Evolutionary conservation across 495 filamentous ascomycete genomes (phyloP), one percentile per base, ranked within the genome.

Genomic region (Haplographium delicatum): DNA sequence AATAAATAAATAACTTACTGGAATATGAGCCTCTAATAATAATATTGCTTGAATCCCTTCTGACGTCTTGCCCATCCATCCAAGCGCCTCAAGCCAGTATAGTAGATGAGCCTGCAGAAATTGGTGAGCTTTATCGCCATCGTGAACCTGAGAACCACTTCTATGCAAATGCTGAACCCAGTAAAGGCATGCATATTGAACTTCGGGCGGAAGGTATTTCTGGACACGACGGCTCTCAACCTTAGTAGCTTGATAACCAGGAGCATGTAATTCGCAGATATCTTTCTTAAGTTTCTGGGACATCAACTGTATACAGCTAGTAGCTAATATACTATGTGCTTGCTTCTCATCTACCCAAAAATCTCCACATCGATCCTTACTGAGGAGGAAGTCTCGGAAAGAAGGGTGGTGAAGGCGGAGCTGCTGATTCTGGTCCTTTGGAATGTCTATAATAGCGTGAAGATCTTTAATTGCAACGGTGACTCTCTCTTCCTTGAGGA

Each of bases 361-460:
- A n/a, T n/a, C n/a, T n/a, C n/a, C n/a, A n/a, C n/a, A n/a, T n/a
- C n/a, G n/a, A n/a, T n/a, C n/a, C n/a, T n/a, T n/a, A n/a, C n/a
- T n/a, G n/a, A n/a, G n/a, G n/a, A n/a, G n/a, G n/a, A n/a, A n/a
- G 53, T 78, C 74, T 27, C 69, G 72, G 47, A 79, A 73, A 8
- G 74, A 76, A 5, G 61, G 65, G 51, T 79, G 74, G 35, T 67
- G 68, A 1, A 70, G 57, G 13, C 63, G 62, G 20, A 78, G 35
- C 2, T 64, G 62, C 7, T 20, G 19, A 16, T 41, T 39, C 19
- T 37, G 0, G 24, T 67, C 43, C 5, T 61, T 44, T 33, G 68
- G 62, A 20, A 72, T 56, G 40, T 60, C 47, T 2, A 75, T 48
- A 33, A 73, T 60, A 11, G 67, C 60, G 40, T 65, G 62, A 18